Evolutionary conservation across 441 rosid genomes (phyloP).

Genomic region (Jatropha podagrica): DNA sequence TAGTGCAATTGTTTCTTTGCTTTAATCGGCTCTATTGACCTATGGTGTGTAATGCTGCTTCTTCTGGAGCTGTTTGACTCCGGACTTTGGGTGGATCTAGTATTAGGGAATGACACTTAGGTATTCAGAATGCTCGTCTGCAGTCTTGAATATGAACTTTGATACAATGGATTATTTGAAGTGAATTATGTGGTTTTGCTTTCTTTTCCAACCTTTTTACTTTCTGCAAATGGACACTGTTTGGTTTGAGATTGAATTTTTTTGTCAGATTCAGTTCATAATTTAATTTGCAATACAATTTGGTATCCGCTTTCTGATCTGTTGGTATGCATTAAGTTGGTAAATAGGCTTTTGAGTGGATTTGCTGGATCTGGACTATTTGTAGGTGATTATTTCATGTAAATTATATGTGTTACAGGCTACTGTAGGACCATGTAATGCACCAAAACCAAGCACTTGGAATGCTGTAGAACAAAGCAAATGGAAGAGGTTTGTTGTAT

Average conservation of each 20-base stretch:
- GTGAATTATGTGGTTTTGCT: conserved; percentile 4
- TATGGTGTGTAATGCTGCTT: conserved; percentile 6
- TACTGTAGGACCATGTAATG: conserved; percentile 81
- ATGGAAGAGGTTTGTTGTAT: conserved; percentile 81
- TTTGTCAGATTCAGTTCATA: neutral
- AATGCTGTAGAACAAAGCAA: conserved; percentile 92
- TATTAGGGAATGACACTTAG: neutral
- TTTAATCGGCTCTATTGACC: conserved; percentile 8
- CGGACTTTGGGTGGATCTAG: conserved; percentile 34
- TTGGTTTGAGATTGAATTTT: neutral
- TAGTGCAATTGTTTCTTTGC: neutral
- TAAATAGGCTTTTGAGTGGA: neutral
- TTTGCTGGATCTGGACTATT: neutral
- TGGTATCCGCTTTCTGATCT: neutral
- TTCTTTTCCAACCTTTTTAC: neutral
- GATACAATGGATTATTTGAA: neutral
- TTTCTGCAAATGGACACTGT: neutral
- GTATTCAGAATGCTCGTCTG: conserved; percentile 18
- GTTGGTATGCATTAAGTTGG: neutral
- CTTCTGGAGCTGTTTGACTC: neutral
- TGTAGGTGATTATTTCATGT: neutral
- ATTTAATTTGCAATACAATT: neutral
- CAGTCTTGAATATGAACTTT: neutral
- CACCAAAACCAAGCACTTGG: conserved; percentile 93
- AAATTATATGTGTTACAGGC: conserved; percentile 52